Evolutionary conservation across 148 eudicot species (phyloP).

Genomic region (Fagopyrum tataricum): DNA sequence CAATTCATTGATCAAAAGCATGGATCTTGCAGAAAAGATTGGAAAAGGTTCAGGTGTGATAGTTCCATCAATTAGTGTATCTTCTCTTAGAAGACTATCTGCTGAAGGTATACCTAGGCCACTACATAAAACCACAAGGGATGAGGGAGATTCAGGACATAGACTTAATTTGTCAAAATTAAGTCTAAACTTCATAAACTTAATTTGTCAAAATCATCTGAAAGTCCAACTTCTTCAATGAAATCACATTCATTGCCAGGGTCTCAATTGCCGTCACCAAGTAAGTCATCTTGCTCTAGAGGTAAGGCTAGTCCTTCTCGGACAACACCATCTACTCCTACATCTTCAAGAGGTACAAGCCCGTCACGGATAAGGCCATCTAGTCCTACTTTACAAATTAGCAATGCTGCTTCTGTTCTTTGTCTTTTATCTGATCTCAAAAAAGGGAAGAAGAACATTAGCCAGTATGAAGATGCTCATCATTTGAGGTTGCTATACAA

Average conservation of each 20-base stretch:
- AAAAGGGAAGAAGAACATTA: conserved; percentile 58
- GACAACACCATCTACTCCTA: conserved; percentile 38
- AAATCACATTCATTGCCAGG: conserved; percentile 48
- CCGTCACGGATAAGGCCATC: conserved; percentile 66
- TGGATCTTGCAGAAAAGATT: conserved; percentile 38
- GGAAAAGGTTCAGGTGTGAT: conserved; percentile 25
- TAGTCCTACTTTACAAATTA: conserved; percentile 36
- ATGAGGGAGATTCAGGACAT: conserved; percentile 21
- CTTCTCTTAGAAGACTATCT: conserved; percentile 57
- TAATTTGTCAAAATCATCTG: conserved; percentile 32
- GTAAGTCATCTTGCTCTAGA: conserved; percentile 40
- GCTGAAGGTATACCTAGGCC: conserved; percentile 47
- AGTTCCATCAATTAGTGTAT: conserved; percentile 21
- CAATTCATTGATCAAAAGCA: conserved; percentile 20
- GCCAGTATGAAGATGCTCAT: conserved; percentile 80
- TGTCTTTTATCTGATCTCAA: conserved; percentile 73
- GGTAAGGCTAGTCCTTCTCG: conserved; percentile 39
- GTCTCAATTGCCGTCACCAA: conserved; percentile 54
- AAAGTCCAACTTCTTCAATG: conserved; percentile 30
- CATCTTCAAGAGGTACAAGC: conserved; percentile 47
- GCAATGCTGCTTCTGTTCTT: conserved; percentile 68
- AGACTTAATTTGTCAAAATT: too few species aligned
- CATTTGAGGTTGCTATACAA: conserved; percentile 70
- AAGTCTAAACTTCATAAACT: conserved; percentile 28
- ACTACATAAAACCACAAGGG: conserved; percentile 39